Evolutionary conservation across 2,329 filamentous ascomycete genomes (phyloP), one percentile per base, ranked within the genome.

Genomic region (Fusarium sp.): DNA sequence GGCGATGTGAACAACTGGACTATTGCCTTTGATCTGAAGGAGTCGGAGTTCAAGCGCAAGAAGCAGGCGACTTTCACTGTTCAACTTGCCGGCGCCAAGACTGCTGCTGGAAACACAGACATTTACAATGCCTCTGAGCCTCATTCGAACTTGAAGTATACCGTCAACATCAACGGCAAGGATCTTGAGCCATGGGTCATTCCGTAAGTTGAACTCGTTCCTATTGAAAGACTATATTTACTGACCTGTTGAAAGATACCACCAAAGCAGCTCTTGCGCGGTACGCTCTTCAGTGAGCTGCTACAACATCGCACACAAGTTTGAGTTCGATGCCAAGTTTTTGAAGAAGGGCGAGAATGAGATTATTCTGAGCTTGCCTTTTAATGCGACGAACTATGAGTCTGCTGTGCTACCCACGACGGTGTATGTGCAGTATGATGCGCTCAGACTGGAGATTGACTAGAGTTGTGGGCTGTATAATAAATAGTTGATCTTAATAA

Each of bases 361-460:
- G 68, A 76, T 90, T 30, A 77, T 88, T 1, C 73, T 90, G 43
- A 86, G 85, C 64, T 68, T 90, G 58, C 88, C 88, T 12, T 84
- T 80, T 45, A 86, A 88, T 46, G 87, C 83, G 1, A 89, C 85
- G 6, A 81, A 88, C 67, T 83, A 84, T 17, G 86, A 89, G 76
- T 83, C 82, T 28, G 87, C 88, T 0, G 49, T 89, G 10, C 67
- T 89, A 56, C 82, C 87, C 0, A 76, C 77, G 42, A 82, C 81
- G 1, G 79, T 88, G 0, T 90, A 90, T 74, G 83, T 90, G 7
- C 87, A 90, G 77, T 90, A 91, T 65, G 88, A 90, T 77, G 88
- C 88, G 3, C 69, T 90, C 72, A 80, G 88, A 49, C 69, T 90
- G 45, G 88, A 90, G 71, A 72, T 90, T 44, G 65, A 74, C n/a